These are phyloP conservation scores for Hortiboletus flavorubellus DNA, from an alignment of 768 basidiomycete genomes.

Conservation along the genomic window DNA sequence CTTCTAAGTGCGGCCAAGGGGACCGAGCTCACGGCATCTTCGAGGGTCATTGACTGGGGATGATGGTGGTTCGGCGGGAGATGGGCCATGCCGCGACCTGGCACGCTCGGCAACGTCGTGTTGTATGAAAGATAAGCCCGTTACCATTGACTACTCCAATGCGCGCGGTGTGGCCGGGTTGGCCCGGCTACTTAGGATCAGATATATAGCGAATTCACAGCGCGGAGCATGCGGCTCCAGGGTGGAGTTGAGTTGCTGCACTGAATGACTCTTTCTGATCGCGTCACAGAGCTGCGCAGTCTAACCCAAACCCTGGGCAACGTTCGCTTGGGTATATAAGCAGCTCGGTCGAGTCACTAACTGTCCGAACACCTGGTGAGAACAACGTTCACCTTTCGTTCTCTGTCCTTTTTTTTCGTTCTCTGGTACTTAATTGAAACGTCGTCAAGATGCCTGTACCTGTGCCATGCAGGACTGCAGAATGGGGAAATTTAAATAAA, in stretches of 20 bases:
- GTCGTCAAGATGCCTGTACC: conserved; percentile 21
- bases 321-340: not conserved
- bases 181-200: not conserved
- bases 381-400: not conserved
- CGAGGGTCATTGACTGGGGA: too few species aligned
- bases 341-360: not conserved
- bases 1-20: not conserved
- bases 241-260: conserved; percentile 11
- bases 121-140: too few species aligned
- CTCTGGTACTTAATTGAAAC: not conserved
- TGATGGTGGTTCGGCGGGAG: too few species aligned
- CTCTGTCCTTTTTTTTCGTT: not conserved
- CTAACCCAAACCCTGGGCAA: not conserved
- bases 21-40: too few species aligned
- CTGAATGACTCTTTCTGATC: not conserved
- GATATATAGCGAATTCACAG: not conserved
- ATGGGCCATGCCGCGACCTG: too few species aligned
- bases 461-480: conserved; percentile 10
- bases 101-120: too few species aligned
- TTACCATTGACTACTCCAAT: too few species aligned
- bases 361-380: not conserved
- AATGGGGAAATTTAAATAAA: conserved; percentile 22
- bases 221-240: conserved; percentile 15
- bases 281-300: too few species aligned
- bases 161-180: too few species aligned